Conservation (phyloP, 306 rosid species). For the Cicer pinnatifidum region DNA sequence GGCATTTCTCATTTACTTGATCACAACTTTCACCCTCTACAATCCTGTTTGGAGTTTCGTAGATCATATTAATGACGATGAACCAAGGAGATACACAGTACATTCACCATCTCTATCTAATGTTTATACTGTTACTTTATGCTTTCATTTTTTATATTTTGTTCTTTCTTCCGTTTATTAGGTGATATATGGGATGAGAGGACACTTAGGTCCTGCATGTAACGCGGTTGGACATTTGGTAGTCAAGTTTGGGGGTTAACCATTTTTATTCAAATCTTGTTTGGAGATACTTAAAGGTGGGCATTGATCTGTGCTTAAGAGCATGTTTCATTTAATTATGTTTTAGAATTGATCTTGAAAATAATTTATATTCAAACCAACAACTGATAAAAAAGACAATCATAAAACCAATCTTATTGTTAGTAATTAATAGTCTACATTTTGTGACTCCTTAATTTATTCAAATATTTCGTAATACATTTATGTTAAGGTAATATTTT, state of each 20-base stretch:
- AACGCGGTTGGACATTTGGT: conserved; percentile 83
- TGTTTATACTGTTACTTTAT: background rate
- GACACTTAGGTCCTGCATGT: conserved; percentile 87
- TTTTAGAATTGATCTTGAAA: no score
- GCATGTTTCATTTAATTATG: no score
- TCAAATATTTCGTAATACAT: no score
- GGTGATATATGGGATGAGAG: conserved; percentile 87
- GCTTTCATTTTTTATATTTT: no score
- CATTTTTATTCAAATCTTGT: conserved; percentile 81
- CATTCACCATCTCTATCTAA: background rate
- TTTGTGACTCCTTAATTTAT: no score
- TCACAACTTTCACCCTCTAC: conserved; percentile 59
- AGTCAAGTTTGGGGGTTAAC: conserved; percentile 84
- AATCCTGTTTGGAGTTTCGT: conserved; percentile 79
- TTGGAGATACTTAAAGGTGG: conserved; percentile 77
- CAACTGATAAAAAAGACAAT: no score
- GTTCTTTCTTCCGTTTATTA: conserved; percentile 15
- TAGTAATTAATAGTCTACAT: no score
- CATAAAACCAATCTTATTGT: no score
- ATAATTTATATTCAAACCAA: no score
- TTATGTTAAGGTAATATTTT: no score
- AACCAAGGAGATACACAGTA: conserved; percentile 59
- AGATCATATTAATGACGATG: conserved; percentile 14
- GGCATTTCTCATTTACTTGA: conserved; percentile 67
- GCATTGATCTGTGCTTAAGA: background rate